Percentiles rank a stretch among this genome's conserved stretches.
These are phyloP conservation scores for Trichoderma aggressivum DNA, from an alignment of 2,329 filamentous ascomycete genomes.

Conservation along the genomic window DNA sequence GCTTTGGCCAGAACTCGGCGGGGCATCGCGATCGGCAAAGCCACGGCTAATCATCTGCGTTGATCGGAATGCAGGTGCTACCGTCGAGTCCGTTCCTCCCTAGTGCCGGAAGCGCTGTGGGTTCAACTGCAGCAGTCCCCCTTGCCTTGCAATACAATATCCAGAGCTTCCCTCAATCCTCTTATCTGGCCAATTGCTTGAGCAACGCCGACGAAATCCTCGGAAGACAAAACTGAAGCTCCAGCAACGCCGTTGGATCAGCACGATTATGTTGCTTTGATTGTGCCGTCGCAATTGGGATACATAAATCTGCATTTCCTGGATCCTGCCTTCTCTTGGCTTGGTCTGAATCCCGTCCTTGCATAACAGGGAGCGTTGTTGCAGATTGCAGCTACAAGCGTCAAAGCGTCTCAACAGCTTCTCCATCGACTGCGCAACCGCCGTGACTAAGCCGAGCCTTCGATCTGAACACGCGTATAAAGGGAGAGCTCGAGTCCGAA, in stretches of 20 bases:
- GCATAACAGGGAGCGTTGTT: background rate
- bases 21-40: background rate
- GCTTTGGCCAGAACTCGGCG: background rate
- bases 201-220: background rate
- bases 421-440: background rate
- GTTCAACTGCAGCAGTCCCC: background rate
- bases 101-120: background rate
- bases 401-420: background rate
- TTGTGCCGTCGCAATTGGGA: background rate
- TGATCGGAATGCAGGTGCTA: background rate
- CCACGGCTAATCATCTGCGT: background rate
- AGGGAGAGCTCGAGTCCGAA: background rate
- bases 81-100: background rate
- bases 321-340: background rate
- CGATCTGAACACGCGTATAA: background rate
- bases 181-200: background rate
- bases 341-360: background rate
- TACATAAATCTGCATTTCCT: background rate
- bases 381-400: background rate
- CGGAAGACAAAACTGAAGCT: background rate
- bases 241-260: background rate
- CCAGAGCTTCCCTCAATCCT: background rate
- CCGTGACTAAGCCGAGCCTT: background rate
- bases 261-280: background rate
- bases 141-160: background rate